A percentile compares a stretch with the other conserved stretches of the same genome.
Evolutionary conservation across 1,284 basidiomycete species (phyloP).

Genomic region (Ganoderma lingzhi): DNA sequence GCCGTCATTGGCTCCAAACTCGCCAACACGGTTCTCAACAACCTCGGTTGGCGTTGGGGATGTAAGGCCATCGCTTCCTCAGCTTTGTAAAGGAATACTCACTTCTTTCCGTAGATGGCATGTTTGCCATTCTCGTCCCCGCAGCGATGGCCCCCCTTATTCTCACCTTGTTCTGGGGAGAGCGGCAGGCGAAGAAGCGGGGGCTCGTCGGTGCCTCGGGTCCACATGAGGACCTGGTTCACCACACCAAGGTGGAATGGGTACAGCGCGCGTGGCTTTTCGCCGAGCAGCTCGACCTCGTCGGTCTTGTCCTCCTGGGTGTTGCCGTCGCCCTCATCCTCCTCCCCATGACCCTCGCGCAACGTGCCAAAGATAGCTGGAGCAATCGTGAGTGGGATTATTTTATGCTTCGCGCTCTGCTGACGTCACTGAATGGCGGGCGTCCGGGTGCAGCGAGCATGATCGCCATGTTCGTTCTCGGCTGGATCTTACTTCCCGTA

Average conservation of each 20-base stretch:
- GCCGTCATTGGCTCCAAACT: slow-evolving; percentile 79
- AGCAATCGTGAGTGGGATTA: slow-evolving; percentile 37
- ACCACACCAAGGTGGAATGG: slow-evolving; percentile 18
- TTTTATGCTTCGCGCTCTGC: background rate
- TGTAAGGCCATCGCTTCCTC: slow-evolving; percentile 47
- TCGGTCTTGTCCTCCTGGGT: slow-evolving; percentile 67
- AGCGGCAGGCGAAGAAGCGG: slow-evolving; percentile 64
- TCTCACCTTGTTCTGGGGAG: slow-evolving; percentile 75
- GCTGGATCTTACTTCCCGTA: slow-evolving; percentile 52
- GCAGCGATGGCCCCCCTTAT: slow-evolving; percentile 65
- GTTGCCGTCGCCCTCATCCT: slow-evolving; percentile 61
- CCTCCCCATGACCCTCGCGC: slow-evolving; percentile 62
- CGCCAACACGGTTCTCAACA: slow-evolving; percentile 61
- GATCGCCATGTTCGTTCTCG: slow-evolving; percentile 61
- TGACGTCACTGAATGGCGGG: background rate
- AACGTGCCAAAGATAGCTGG: slow-evolving; percentile 46
- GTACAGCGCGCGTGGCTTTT: slow-evolving; percentile 41
- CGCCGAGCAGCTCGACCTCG: slow-evolving; percentile 63
- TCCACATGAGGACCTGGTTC: slow-evolving; percentile 21
- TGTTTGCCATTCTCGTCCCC: slow-evolving; percentile 73
- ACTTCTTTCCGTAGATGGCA: slow-evolving; percentile 57
- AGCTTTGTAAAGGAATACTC: background rate
- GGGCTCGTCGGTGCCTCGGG: slow-evolving; percentile 46
- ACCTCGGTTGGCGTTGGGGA: slow-evolving; percentile 79
- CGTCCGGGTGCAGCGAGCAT: slow-evolving; percentile 50